These are phyloP conservation scores for Bisporella sp. DNA, from an alignment of 2,329 filamentous ascomycete species.

Conservation along the genomic window DNA sequence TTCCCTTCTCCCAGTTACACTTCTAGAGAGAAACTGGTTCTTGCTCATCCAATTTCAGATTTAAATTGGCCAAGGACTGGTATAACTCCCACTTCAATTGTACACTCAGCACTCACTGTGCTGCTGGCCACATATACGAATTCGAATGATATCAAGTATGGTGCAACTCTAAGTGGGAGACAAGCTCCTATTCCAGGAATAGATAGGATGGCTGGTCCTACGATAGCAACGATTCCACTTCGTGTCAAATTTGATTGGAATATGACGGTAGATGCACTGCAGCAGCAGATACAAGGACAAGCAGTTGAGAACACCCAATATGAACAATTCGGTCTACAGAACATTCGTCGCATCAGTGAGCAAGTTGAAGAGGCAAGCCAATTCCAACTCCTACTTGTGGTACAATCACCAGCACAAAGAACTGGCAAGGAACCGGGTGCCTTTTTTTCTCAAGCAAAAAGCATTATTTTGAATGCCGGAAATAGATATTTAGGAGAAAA, in stretches of 20 bases:
- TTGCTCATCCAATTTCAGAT: neutral
- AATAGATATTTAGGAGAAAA: too few relatives aligned
- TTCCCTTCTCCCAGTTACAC: neutral
- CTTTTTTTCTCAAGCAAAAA: neutral
- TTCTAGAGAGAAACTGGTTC: neutral
- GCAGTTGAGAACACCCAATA: neutral
- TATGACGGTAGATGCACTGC: neutral
- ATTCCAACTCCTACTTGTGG: neutral
- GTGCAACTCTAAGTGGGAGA: conserved; percentile 29
- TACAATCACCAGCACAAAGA: neutral
- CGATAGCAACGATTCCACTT: conserved; percentile 1
- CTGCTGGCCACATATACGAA: conserved; percentile 24
- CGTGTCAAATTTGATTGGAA: neutral
- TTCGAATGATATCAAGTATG: conserved; percentile 27
- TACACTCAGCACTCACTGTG: neutral
- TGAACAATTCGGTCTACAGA: neutral
- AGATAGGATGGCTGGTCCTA: conserved; percentile 26
- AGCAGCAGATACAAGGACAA: neutral
- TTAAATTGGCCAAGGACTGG: neutral
- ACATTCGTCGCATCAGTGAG: neutral
- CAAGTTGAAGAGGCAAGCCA: neutral
- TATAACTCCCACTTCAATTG: neutral
- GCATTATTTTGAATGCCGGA: neutral
- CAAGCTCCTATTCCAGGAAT: conserved; percentile 25
- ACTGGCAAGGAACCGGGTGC: neutral